phyloP scores from a whole-genome alignment of 441 rosid species.

The Cnidoscolus chayamansa region DNA sequence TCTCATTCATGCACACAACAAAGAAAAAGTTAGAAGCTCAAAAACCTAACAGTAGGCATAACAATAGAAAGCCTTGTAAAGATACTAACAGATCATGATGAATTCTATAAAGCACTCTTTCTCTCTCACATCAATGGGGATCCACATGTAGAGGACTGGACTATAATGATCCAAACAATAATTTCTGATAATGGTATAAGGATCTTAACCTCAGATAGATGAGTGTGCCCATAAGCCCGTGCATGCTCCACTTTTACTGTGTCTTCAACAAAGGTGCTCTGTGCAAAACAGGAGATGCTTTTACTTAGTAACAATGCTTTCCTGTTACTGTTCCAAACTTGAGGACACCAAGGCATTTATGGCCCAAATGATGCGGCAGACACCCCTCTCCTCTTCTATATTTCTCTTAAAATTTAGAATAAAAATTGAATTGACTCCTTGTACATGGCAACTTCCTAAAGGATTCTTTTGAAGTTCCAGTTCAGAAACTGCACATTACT shows the following conservation, averaged over 20 bases:
- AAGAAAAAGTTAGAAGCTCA: slow-evolving; percentile 10
- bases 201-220: slow-evolving; percentile 66
- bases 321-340: neutral
- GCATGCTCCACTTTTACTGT: slow-evolving; percentile 71
- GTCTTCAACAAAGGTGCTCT: slow-evolving; percentile 83
- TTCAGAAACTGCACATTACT: neutral
- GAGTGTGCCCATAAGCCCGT: slow-evolving; percentile 84
- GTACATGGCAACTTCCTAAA: neutral
- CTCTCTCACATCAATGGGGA: neutral
- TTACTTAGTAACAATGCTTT: neutral
- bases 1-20: neutral
- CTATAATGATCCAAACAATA: neutral
- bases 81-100: neutral
- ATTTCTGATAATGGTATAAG: neutral
- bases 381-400: neutral
- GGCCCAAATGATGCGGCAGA: neutral
- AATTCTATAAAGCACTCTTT: neutral
- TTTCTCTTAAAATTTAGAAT: neutral
- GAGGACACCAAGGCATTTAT: neutral
- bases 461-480: neutral
- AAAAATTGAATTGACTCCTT: neutral
- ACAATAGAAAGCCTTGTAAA: neutral
- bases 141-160: neutral
- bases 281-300: slow-evolving; percentile 16
- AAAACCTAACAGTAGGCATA: neutral